These are phyloP conservation scores for Mycocentrospora acerina DNA, from an alignment of 2,329 filamentous ascomycete genomes.

Conservation along the genomic window DNA sequence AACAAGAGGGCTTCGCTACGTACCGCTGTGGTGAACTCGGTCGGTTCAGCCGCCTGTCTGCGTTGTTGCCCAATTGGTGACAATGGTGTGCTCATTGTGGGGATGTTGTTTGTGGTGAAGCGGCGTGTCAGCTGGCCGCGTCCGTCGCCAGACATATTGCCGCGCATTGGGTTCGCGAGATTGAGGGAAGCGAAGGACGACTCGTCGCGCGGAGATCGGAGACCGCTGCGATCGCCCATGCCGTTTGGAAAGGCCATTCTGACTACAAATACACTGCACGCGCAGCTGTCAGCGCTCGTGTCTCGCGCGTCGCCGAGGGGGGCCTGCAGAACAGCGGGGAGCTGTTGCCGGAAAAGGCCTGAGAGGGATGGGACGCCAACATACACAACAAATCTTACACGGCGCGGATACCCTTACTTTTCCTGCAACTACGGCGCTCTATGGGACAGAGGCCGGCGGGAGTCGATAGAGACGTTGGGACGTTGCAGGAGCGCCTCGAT, in stretches of 20 bases:
- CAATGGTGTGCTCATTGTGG: constrained; percentile 72
- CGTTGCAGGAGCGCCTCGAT: background rate
- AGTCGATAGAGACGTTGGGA: constrained; percentile 3
- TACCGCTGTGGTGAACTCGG: constrained; percentile 58
- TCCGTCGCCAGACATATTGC: constrained; percentile 65
- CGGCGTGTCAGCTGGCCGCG: constrained; percentile 81
- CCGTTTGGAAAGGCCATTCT: constrained; percentile 66
- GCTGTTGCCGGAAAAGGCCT: constrained; percentile 16
- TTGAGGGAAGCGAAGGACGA: constrained; percentile 72
- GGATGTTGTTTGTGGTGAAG: constrained; percentile 88
- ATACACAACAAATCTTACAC: constrained; percentile 33
- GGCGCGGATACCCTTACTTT: constrained; percentile 26
- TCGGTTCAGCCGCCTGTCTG: constrained; percentile 55
- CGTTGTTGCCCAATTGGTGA: constrained; percentile 59
- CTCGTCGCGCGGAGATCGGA: constrained; percentile 74
- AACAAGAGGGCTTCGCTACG: constrained; percentile 34
- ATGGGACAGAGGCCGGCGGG: constrained; percentile 3
- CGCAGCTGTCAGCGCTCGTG: constrained; percentile 29
- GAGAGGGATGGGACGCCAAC: constrained; percentile 9
- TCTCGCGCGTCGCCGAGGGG: constrained; percentile 28
- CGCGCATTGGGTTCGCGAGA: constrained; percentile 61
- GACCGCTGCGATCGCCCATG: constrained; percentile 71
- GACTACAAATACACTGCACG: constrained; percentile 42
- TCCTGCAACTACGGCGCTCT: constrained; percentile 1
- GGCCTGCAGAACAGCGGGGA: constrained; percentile 38